Conservation (phyloP, 805 yeast species). For the Saturnispora silvae region DNA sequence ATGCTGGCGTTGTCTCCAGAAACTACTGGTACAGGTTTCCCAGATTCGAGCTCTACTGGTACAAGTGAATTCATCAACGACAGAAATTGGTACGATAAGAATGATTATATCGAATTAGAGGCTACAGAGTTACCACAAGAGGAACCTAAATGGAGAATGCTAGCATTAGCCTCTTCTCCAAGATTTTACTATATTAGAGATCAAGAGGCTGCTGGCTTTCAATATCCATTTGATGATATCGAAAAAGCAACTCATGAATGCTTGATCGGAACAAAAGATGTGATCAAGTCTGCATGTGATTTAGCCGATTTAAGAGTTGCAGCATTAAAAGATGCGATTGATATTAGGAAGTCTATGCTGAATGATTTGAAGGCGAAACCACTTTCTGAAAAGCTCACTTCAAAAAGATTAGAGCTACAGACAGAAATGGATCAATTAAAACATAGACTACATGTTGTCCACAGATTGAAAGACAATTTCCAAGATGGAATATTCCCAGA, state of each 20-base stretch:
- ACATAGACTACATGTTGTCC: slow-evolving; percentile 19
- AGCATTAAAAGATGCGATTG: slow-evolving; percentile 32
- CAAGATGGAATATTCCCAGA: slow-evolving; percentile 20
- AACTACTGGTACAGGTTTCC: slow-evolving; percentile 11
- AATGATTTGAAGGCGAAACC: slow-evolving; percentile 14
- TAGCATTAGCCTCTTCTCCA: slow-evolving; percentile 47
- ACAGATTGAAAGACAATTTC: slow-evolving; percentile 18
- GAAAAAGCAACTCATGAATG: slow-evolving; percentile 59
- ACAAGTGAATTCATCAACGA: slow-evolving; percentile 13
- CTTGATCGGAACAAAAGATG: slow-evolving; percentile 40
- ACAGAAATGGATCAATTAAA: slow-evolving; percentile 23
- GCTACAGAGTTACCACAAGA: slow-evolving; percentile 30
- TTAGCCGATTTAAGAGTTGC: slow-evolving; percentile 32
- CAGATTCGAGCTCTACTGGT: slow-evolving; percentile 14
- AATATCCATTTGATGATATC: slow-evolving; percentile 45
- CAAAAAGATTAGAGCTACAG: slow-evolving; percentile 18
- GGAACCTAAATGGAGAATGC: slow-evolving; percentile 34
- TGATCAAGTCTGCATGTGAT: slow-evolving; percentile 42
- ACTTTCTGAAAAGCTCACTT: slow-evolving; percentile 4
- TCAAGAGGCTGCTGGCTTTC: slow-evolving; percentile 31
- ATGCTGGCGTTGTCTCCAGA: slow-evolving; percentile 20
- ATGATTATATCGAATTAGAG: slow-evolving; percentile 69
- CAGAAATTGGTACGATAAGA: slow-evolving; percentile 55
- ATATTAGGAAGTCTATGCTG: slow-evolving; percentile 19
- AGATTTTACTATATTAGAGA: slow-evolving; percentile 53